Conservation (phyloP, 352 stramenopile genomes). For the Globisporangium camurandrum region DNA sequence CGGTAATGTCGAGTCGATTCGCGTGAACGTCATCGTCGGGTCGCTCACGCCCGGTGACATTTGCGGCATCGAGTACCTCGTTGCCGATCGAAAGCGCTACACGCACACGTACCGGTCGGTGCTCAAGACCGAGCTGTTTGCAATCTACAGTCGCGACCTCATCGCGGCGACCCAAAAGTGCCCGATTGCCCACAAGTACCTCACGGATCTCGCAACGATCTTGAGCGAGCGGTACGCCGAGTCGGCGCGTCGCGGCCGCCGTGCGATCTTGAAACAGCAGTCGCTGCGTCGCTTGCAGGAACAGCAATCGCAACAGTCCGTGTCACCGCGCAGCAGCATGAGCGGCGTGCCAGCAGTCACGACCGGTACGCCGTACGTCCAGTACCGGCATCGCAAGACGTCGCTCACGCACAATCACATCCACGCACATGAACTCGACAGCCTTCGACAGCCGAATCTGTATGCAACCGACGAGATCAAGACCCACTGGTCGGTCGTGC, state of each 20-base stretch:
- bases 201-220: conserved; percentile 55
- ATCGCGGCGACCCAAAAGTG: conserved; percentile 52
- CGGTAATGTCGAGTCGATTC: conserved; percentile 50
- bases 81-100: conserved; percentile 41
- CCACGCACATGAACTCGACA: conserved; percentile 26
- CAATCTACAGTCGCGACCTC: conserved; percentile 56
- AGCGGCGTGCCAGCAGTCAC: too few species aligned
- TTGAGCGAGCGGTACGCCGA: conserved; percentile 51
- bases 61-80: conserved; percentile 72
- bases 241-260: conserved; percentile 32
- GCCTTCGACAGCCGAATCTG: conserved; percentile 23
- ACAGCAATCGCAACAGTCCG: too few species aligned
- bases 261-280: conserved; percentile 34
- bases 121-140: conserved; percentile 59
- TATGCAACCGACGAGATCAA: conserved; percentile 38
- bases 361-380: conserved; percentile 53
- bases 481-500: conserved; percentile 63
- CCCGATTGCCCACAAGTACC: conserved; percentile 53
- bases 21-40: conserved; percentile 47
- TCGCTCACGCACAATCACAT: conserved; percentile 33
- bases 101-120: conserved; percentile 57
- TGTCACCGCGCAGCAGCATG: conserved; percentile 1
- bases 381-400: conserved; percentile 65
- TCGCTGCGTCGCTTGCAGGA: conserved; percentile 5
- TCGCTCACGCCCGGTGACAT: conserved; percentile 58